phyloP scores from a whole-genome alignment of 2,329 filamentous ascomycete genomes.

The Fusarium sp. region DNA sequence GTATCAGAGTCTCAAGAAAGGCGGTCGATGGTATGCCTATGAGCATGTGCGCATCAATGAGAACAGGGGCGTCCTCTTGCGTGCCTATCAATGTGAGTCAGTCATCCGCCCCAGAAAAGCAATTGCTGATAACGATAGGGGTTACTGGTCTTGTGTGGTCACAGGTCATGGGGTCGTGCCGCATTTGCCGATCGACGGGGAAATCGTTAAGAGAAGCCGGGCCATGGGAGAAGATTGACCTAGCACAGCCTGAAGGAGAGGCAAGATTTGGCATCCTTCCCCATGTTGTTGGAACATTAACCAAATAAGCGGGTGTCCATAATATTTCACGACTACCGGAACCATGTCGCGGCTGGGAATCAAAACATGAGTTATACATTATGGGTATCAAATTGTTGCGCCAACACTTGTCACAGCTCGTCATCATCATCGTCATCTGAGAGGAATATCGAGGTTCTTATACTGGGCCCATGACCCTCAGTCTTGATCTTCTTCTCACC shows the following conservation, averaged over 20 bases:
- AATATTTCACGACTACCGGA: background rate
- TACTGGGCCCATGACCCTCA: conserved; percentile 35
- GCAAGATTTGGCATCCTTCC: conserved; percentile 57
- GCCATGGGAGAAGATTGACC: conserved; percentile 61
- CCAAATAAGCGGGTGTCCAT: conserved; percentile 53
- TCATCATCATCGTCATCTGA: conserved; percentile 53
- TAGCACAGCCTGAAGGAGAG: conserved; percentile 54
- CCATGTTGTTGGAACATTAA: conserved; percentile 63
- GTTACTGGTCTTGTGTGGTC: conserved; percentile 65
- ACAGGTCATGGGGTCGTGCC: conserved; percentile 61
- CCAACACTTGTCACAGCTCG: conserved; percentile 45
- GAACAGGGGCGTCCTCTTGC: conserved; percentile 53
- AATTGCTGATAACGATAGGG: conserved; percentile 48
- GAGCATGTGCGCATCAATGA: conserved; percentile 64
- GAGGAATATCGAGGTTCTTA: conserved; percentile 51
- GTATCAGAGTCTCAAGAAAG: conserved; percentile 68
- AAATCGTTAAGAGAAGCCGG: conserved; percentile 60
- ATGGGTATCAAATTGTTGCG: conserved; percentile 40
- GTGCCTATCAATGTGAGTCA: conserved; percentile 62
- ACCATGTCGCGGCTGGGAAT: background rate
- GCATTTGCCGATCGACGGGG: conserved; percentile 60
- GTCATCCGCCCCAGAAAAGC: background rate
- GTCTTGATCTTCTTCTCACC: conserved; percentile 36
- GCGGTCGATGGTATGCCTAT: conserved; percentile 71
- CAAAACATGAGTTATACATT: conserved; percentile 8